Evolutionary conservation across 208 protist genomes (phyloP).

Genomic region (Borovskyia barvae): DNA sequence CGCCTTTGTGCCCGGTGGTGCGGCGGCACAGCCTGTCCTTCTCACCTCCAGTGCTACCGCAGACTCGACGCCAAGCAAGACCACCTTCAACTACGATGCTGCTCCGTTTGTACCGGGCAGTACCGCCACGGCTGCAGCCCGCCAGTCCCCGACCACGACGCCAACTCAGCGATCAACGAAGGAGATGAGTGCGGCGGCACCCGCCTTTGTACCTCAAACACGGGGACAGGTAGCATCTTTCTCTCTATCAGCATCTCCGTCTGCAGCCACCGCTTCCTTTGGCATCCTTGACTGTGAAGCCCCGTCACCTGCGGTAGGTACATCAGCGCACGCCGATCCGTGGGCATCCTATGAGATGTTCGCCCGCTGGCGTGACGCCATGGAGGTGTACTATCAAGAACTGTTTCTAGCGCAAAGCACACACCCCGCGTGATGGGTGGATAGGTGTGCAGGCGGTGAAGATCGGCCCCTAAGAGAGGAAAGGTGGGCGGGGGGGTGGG

Average conservation of each 20-base stretch:
- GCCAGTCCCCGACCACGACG: neutral
- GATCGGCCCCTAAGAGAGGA: no score
- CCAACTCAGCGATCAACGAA: no score
- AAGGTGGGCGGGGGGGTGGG: no score
- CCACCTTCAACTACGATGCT: neutral
- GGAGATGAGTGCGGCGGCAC: constrained; percentile 14
- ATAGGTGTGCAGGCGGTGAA: no score
- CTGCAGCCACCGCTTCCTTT: no score
- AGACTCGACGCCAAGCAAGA: neutral
- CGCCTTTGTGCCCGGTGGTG: neutral
- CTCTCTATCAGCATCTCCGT: no score
- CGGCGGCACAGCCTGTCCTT: neutral
- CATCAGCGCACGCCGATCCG: constrained; percentile 17
- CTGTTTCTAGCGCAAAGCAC: constrained; percentile 12
- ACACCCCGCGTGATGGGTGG: no score
- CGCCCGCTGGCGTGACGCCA: constrained; percentile 32
- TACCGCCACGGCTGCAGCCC: neutral
- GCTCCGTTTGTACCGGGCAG: neutral
- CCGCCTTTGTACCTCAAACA: constrained; percentile 11
- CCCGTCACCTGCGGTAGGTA: no score
- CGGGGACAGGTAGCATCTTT: constrained; percentile 1
- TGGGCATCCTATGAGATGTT: constrained; percentile 43
- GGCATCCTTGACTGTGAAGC: no score
- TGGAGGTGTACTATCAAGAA: constrained; percentile 31
- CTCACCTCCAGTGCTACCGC: neutral